phyloP scores from a whole-genome alignment of 345 rosid genomes.

The Hibiscus tridactylites region DNA sequence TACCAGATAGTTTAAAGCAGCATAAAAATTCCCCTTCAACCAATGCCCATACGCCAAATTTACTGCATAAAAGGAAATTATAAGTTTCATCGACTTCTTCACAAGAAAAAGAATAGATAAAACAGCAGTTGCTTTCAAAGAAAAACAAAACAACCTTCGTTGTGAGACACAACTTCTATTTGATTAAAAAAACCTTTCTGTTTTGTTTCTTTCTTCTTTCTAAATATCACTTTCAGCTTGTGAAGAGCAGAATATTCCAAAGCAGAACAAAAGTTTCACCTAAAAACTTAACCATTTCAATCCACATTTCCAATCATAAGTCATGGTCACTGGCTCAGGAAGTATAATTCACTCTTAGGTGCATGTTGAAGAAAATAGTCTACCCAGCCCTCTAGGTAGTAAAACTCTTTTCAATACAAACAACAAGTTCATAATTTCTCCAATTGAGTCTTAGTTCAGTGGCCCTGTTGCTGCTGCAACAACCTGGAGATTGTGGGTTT shows the following conservation, averaged over 20 bases:
- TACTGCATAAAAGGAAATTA: slow-evolving; percentile 42
- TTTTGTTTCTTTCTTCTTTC: not conserved
- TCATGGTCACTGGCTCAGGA: not conserved
- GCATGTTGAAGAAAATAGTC: slow-evolving; percentile 1
- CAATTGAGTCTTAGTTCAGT: too few relatives aligned
- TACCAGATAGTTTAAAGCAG: slow-evolving; percentile 80
- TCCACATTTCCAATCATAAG: not conserved
- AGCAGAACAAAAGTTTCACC: not conserved
- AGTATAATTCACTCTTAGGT: not conserved
- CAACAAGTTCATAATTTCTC: not conserved
- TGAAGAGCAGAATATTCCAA: not conserved
- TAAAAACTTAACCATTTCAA: not conserved
- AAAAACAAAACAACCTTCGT: not conserved
- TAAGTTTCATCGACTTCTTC: not conserved
- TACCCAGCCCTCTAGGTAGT: not conserved
- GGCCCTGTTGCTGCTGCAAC: too few relatives aligned
- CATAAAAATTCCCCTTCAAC: slow-evolving; percentile 57
- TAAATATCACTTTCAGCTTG: not conserved
- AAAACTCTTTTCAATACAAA: not conserved
- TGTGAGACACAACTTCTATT: not conserved
- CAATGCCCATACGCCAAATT: slow-evolving; percentile 78
- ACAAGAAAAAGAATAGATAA: not conserved
- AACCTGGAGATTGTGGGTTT: too few relatives aligned
- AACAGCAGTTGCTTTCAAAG: not conserved
- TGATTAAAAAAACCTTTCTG: not conserved